Evolutionary conservation across 177 flowering plant genomes (phyloP).

Genomic region (Vitis hybrid): DNA sequence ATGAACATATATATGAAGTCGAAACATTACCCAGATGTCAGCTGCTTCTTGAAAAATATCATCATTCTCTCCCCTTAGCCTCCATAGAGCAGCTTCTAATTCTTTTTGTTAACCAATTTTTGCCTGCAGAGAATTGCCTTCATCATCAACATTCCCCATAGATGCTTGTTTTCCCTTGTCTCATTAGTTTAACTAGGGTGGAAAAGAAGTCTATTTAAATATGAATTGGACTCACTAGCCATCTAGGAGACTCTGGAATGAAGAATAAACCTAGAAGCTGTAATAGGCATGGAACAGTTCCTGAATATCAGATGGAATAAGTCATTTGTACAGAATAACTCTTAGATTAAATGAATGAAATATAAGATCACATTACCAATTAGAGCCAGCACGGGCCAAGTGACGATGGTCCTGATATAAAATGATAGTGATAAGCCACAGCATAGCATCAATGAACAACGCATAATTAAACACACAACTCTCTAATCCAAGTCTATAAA

Average conservation of each 20-base stretch:
- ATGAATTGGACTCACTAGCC: slow-evolving; percentile 50
- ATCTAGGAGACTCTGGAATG: slow-evolving; percentile 76
- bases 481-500: no score
- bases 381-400: no score
- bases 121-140: slow-evolving; percentile 38
- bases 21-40: slow-evolving; percentile 50
- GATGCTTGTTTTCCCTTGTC: background rate
- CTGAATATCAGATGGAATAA: slow-evolving; percentile 21
- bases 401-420: no score
- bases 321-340: no score
- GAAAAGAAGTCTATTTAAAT: background rate
- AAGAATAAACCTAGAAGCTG: slow-evolving; percentile 48
- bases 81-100: slow-evolving; percentile 42
- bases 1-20: background rate
- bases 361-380: no score
- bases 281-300: slow-evolving; percentile 43
- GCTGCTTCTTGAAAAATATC: slow-evolving; percentile 56
- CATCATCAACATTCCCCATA: background rate
- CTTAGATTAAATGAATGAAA: no score
- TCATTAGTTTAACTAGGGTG: background rate
- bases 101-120: slow-evolving; percentile 42
- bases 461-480: no score
- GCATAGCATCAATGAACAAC: no score
- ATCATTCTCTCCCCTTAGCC: slow-evolving; percentile 58
- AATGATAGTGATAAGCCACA: no score